Percentiles rank a stretch among this genome's conserved stretches.
phyloP scores from a whole-genome alignment of 345 rosid species.

The Arabidopsis arenosa region DNA sequence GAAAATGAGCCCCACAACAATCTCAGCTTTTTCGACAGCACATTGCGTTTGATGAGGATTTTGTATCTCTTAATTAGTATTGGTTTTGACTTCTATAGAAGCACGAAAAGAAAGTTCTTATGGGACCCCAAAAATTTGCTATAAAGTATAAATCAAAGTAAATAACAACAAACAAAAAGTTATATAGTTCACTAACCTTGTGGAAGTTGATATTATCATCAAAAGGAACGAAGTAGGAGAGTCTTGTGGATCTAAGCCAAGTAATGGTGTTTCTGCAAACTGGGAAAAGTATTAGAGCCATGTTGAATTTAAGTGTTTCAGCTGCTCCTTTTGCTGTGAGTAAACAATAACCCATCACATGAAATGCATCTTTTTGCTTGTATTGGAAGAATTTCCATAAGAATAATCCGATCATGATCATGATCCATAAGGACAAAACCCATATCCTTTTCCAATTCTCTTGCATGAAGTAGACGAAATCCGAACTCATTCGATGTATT shows the following conservation, averaged over 20 bases:
- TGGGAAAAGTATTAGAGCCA: conserved; percentile 95
- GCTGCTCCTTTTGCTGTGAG: conserved; percentile 97
- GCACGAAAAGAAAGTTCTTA: conserved; percentile 39
- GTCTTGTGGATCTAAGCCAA: conserved; percentile 86
- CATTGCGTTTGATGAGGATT: conserved; percentile 43
- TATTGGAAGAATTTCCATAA: conserved; percentile 89
- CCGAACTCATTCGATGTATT: conserved; percentile 62
- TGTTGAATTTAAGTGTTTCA: conserved; percentile 90
- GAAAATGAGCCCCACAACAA: conserved; percentile 34
- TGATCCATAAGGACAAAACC: conserved; percentile 80
- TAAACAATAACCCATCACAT: conserved; percentile 91
- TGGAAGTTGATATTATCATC: conserved; percentile 99
- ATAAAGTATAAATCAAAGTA: conserved; percentile 47
- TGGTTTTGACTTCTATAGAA: conserved; percentile 37
- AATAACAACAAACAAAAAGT: neutral
- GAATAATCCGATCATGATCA: conserved; percentile 83
- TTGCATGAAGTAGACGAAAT: conserved; percentile 63
- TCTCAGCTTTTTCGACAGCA: conserved; percentile 33
- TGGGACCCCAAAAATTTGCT: conserved; percentile 48
- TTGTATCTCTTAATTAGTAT: conserved; percentile 26
- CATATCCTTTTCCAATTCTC: conserved; percentile 97
- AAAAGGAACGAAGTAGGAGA: conserved; percentile 79
- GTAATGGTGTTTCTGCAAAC: conserved; percentile 96
- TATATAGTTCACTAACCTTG: conserved; percentile 61
- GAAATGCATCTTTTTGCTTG: conserved; percentile 69